A percentile compares a stretch with the other conserved stretches of the same genome.
These are phyloP conservation scores for Arabis alpina DNA, from an alignment of 345 rosid genomes.

Conservation along the genomic window DNA sequence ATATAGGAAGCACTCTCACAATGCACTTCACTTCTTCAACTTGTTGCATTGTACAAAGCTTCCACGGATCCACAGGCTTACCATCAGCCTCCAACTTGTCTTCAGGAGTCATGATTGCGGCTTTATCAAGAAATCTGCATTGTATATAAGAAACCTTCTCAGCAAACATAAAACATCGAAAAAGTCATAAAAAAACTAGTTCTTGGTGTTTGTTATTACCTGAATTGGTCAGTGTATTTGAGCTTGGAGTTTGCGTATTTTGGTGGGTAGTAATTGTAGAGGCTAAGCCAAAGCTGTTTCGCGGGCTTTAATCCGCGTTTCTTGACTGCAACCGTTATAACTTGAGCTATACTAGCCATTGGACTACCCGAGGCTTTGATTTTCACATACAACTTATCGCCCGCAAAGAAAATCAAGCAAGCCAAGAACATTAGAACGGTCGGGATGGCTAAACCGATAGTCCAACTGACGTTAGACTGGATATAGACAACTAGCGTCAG, in stretches of 20 bases:
- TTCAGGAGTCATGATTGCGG: slow-evolving; percentile 49
- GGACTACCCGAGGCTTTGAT: slow-evolving; percentile 81
- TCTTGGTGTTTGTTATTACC: slow-evolving; percentile 17
- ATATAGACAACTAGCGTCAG: slow-evolving; percentile 68
- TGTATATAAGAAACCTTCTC: slow-evolving; percentile 6
- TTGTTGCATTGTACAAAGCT: slow-evolving; percentile 68
- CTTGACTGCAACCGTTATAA: slow-evolving; percentile 55
- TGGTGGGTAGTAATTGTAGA: slow-evolving; percentile 44
- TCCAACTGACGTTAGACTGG: slow-evolving; percentile 80
- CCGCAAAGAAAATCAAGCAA: slow-evolving; percentile 56
- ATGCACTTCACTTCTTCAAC: slow-evolving; percentile 74
- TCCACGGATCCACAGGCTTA: slow-evolving; percentile 60
- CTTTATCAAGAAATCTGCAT: slow-evolving; percentile 61
- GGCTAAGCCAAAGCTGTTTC: slow-evolving; percentile 49
- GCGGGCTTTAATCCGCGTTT: slow-evolving; percentile 53
- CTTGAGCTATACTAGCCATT: slow-evolving; percentile 60
- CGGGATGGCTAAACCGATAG: slow-evolving; percentile 73
- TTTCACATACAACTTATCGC: slow-evolving; percentile 68
- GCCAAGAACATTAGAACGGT: slow-evolving; percentile 67
- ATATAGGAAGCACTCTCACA: slow-evolving; percentile 63
- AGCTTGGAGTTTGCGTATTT: slow-evolving; percentile 45
- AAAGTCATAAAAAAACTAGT: neutral
- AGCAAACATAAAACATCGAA: slow-evolving; percentile 2
- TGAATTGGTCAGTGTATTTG: slow-evolving; percentile 43
- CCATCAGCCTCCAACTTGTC: slow-evolving; percentile 56